Percentiles rank a stretch among this genome's conserved stretches.
phyloP scores from a whole-genome alignment of 2,329 filamentous ascomycete genomes.

The Nemania sp. region DNA sequence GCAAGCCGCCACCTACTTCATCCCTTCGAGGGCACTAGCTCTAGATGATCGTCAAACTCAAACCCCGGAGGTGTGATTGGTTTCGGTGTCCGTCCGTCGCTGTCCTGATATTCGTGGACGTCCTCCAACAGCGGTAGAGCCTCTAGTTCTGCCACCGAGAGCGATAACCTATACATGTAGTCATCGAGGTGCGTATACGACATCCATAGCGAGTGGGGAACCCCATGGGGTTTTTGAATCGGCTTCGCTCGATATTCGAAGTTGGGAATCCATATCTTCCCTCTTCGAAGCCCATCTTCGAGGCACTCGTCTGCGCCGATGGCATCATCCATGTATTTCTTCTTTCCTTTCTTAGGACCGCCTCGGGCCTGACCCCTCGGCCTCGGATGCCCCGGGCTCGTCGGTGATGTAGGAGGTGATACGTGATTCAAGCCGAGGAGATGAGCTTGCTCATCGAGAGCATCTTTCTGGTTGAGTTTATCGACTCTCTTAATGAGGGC shows the following conservation, averaged over 20 bases:
- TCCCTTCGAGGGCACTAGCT: slow-evolving; percentile 6
- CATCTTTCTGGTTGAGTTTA: slow-evolving; percentile 1
- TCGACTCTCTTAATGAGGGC: slow-evolving; percentile 19
- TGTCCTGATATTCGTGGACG: slow-evolving; percentile 20
- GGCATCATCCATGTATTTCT: slow-evolving; percentile 21
- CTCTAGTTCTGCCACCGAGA: slow-evolving; percentile 10
- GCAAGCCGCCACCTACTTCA: too few relatives aligned
- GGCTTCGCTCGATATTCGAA: slow-evolving; percentile 12
- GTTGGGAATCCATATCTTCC: slow-evolving; percentile 18
- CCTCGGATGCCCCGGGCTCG: background rate
- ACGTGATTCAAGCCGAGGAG: background rate
- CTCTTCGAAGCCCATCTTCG: slow-evolving; percentile 1
- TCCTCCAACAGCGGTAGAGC: slow-evolving; percentile 15
- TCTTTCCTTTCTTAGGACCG: background rate
- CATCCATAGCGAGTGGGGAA: slow-evolving; percentile 15
- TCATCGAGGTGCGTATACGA: slow-evolving; percentile 19
- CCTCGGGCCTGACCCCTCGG: background rate
- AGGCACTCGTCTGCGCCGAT: background rate
- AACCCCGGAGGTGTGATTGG: slow-evolving; percentile 16
- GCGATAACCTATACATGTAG: slow-evolving; percentile 16
- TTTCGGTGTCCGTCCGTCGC: background rate
- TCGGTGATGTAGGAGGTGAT: background rate
- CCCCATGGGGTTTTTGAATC: background rate
- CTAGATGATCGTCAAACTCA: slow-evolving; percentile 15
- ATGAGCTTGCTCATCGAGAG: slow-evolving; percentile 9